Percentiles rank a stretch among this genome's conserved stretches.
These are phyloP conservation scores for Pachyrhizus erosus DNA, from an alignment of 306 rosid genomes.

Conservation along the genomic window DNA sequence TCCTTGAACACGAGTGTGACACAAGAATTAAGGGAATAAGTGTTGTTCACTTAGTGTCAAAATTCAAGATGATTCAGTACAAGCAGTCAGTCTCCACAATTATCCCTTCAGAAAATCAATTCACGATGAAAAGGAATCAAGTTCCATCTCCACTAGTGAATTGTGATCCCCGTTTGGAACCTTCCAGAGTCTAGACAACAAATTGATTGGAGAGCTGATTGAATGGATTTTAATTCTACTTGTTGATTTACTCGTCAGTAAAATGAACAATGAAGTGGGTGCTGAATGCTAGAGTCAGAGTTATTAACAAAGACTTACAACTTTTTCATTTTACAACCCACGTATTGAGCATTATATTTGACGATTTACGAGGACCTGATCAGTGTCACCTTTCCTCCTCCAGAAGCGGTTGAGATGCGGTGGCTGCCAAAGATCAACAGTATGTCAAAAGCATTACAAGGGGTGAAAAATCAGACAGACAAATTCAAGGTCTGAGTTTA, in stretches of 20 bases:
- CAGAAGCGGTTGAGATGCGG: slow-evolving; percentile 65
- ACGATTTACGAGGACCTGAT: slow-evolving; percentile 45
- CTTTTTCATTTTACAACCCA: slow-evolving; percentile 28
- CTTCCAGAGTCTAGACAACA: neutral
- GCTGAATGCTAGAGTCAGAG: slow-evolving; percentile 41
- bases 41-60: neutral
- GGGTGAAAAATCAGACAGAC: neutral
- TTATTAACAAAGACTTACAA: slow-evolving; percentile 24
- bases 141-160: slow-evolving; percentile 13
- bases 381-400: slow-evolving; percentile 54
- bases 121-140: slow-evolving; percentile 10
- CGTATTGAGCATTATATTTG: slow-evolving; percentile 17
- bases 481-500: neutral
- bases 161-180: slow-evolving; percentile 23
- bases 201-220: slow-evolving; percentile 23
- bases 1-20: slow-evolving; percentile 19
- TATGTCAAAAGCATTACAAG: slow-evolving; percentile 16
- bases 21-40: slow-evolving; percentile 8
- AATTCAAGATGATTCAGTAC: slow-evolving; percentile 7
- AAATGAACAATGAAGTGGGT: slow-evolving; percentile 40
- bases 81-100: slow-evolving; percentile 18
- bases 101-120: neutral
- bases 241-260: slow-evolving; percentile 32
- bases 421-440: slow-evolving; percentile 49
- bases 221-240: slow-evolving; percentile 34